phyloP scores from a whole-genome alignment of 2,329 filamentous ascomycete species.

The Talaromyces sp. region DNA sequence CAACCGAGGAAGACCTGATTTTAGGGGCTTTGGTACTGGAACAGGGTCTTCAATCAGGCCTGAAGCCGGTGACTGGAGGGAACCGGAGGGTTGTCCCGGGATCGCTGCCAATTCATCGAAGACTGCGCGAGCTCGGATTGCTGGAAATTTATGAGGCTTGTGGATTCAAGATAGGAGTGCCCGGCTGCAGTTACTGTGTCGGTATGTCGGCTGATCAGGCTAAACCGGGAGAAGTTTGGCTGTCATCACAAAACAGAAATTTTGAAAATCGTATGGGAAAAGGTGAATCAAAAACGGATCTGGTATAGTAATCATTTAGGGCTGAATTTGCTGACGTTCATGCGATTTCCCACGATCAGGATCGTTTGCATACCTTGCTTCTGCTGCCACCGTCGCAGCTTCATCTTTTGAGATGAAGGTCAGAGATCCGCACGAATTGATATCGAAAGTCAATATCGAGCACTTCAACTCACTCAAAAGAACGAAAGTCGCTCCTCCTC shows the following conservation, averaged over 20 bases:
- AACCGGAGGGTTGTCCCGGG: constrained; percentile 44
- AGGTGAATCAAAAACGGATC: constrained; percentile 23
- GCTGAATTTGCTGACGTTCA: neutral
- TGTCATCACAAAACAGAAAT: constrained; percentile 48
- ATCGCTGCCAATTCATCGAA: constrained; percentile 38
- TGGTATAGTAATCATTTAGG: no score
- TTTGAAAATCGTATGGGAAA: constrained; percentile 47
- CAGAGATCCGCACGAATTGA: constrained; percentile 34
- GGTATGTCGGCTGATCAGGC: constrained; percentile 44
- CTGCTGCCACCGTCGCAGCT: constrained; percentile 47
- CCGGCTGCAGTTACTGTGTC: constrained; percentile 47
- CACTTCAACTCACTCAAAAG: constrained; percentile 16
- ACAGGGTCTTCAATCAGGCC: constrained; percentile 34
- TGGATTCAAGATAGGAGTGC: constrained; percentile 42
- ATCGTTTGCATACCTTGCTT: constrained; percentile 45
- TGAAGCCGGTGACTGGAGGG: constrained; percentile 30
- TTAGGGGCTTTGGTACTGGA: constrained; percentile 43
- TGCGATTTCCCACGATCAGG: constrained; percentile 24
- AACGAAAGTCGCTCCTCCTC: no score
- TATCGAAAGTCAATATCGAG: constrained; percentile 30
- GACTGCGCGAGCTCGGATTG: constrained; percentile 35
- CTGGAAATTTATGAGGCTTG: constrained; percentile 39
- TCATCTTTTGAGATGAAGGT: constrained; percentile 47
- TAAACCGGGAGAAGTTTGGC: constrained; percentile 42
- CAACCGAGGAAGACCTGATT: constrained; percentile 46